Conservation (phyloP, 1,284 basidiomycete species). For the Ustilago esculenta region DNA sequence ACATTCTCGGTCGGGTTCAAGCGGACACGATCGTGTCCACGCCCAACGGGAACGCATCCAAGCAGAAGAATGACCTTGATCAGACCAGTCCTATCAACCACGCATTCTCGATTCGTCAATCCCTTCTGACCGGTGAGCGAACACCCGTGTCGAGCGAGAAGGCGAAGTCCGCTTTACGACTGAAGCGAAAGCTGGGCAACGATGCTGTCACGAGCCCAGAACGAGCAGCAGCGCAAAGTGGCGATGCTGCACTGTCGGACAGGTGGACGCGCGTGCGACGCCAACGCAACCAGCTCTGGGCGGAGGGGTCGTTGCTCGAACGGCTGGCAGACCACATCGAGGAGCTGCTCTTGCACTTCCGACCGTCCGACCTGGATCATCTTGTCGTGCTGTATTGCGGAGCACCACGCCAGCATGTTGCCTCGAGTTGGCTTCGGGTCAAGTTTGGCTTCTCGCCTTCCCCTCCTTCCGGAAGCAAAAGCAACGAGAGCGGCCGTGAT, state of each 20-base stretch:
- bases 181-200: conserved; percentile 25
- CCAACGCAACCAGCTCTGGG: conserved; percentile 38
- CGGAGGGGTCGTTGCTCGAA: conserved; percentile 28
- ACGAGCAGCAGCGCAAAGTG: not conserved
- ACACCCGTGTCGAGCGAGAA: not conserved
- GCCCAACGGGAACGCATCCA: too few relatives aligned
- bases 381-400: conserved; percentile 28
- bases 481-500: conserved; percentile 6
- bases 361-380: conserved; percentile 24
- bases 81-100: conserved; percentile 11
- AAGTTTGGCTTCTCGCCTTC: conserved; percentile 37
- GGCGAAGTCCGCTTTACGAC: not conserved
- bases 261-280: conserved; percentile 16
- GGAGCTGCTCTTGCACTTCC: conserved; percentile 30
- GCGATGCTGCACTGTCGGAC: conserved; percentile 20
- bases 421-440: conserved; percentile 46
- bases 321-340: conserved; percentile 35
- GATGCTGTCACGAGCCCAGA: not conserved
- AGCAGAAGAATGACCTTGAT: not conserved
- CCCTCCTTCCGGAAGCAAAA: not conserved
- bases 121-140: conserved; percentile 28
- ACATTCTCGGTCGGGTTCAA: conserved; percentile 25
- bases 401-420: conserved; percentile 27
- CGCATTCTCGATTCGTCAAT: conserved; percentile 26
- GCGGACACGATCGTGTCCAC: too few relatives aligned